Evolutionary conservation across 768 basidiomycete genomes (phyloP).

Genomic region (Phlebiopsis flavidoalba): DNA sequence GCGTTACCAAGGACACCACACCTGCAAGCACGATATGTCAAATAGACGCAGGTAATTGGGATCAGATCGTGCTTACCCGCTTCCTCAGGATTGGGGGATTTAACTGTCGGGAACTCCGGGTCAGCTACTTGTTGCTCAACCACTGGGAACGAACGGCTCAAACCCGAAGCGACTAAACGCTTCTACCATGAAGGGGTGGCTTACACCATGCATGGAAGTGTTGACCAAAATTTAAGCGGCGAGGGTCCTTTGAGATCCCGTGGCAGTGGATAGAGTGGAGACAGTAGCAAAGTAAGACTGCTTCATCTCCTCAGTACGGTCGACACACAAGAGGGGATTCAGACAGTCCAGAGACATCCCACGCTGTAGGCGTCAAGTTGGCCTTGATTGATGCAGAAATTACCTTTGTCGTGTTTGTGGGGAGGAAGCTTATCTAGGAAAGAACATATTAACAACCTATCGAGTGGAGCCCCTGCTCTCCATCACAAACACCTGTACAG

Average conservation of each 20-base stretch:
- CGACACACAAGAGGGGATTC: conserved; percentile 43
- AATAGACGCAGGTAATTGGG: background rate
- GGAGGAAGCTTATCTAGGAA: conserved; percentile 74
- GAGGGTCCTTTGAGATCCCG: conserved; percentile 29
- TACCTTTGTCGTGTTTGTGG: conserved; percentile 73
- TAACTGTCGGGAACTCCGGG: conserved; percentile 81
- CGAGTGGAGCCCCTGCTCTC: background rate
- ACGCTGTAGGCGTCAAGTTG: conserved; percentile 52
- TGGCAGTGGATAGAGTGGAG: conserved; percentile 20
- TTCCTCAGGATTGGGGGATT: conserved; percentile 89
- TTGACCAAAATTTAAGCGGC: conserved; percentile 66
- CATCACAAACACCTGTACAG: conserved; percentile 57
- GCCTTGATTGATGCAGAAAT: conserved; percentile 62
- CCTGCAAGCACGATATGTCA: background rate
- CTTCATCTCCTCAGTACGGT: conserved; percentile 56
- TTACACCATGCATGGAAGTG: conserved; percentile 90
- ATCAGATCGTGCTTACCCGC: conserved; percentile 45
- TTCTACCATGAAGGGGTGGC: conserved; percentile 53
- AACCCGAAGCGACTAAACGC: conserved; percentile 62
- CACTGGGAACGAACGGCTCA: conserved; percentile 53
- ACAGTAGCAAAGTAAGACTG: conserved; percentile 50
- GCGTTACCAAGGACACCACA: conserved; percentile 8
- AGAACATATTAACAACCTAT: background rate
- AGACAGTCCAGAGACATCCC: conserved; percentile 31
- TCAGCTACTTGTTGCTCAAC: conserved; percentile 66